Base-by-base conservation (phyloP, 805 yeast species). In the Sugiyamaella qingdaonensis region DNA sequence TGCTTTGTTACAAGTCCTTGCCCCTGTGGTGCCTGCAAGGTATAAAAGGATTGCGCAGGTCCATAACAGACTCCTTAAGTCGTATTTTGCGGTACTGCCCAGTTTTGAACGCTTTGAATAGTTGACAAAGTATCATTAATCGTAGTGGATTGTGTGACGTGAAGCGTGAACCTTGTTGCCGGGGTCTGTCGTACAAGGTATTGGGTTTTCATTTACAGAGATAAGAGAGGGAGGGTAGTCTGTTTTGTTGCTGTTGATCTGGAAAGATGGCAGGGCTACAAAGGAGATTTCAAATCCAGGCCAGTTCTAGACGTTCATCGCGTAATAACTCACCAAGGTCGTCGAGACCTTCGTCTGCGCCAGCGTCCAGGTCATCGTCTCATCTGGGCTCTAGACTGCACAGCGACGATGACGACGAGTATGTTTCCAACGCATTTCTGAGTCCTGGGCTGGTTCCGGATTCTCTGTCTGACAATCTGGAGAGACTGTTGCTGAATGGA, bases 321-420 rank as follows among this genome's bases (percentile, higher is more conserved):
- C 18, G 57, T 13, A 16, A 29, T 16, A 18, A 39, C 3, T 48
- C 55, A 24, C 53, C 53, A 32, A 9, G 52, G 41, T 41, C 59
- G 2, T 55, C 59, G 1, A 45, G 52, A 2, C 52, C 51, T 32
- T 21, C 27, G 10, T 47, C 53, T n/a, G 46, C 24, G 13, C 60
- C 27, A 11, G 52, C 52, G 11, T 58, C 61, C 2, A 45, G 61
- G 32, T 53, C 57, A 10, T 48, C 59, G 16, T 57, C 60, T 14
- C 45, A 54, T 2, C 27, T 56, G 39, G 58, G 57, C 2, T 47
- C 55, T 13, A 18, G 53, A 14, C 10, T 55, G 10, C 55, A 49
- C 21, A 49, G 51, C 44, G 58, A 49, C 18, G 57, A 51, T 18
- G 56, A 53, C 13, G 61, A 58, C 41, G 63, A 60, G 19, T 58